Base-by-base conservation (phyloP, 2,329 filamentous ascomycete genomes). In the Sporothrix luriei region DNA sequence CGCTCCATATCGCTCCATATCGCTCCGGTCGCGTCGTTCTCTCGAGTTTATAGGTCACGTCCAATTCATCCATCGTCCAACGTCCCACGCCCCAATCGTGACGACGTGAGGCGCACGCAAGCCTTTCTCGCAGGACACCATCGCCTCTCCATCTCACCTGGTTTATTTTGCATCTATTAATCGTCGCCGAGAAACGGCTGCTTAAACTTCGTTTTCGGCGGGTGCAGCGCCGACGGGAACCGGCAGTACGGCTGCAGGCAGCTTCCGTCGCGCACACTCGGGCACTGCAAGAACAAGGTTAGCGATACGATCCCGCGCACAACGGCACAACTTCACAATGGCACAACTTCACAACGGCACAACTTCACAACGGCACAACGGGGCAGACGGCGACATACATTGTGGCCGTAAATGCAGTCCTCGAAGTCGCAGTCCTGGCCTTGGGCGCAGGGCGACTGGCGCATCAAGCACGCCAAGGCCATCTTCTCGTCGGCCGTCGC, bases 351-450 rank as follows among this genome's bases (percentile, higher is more conserved):
- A n/a, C n/a, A n/a, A n/a, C n/a, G n/a, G n/a, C n/a, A n/a, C n/a
- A n/a, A n/a, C n/a, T n/a, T n/a, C n/a, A n/a, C n/a, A n/a, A n/a
- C n/a, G n/a, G n/a, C n/a, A n/a, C n/a, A n/a, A n/a, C n/a, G n/a
- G n/a, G 51, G 51, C 1, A 5, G 51, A 3, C 19, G n/a, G 21
- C 26, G 3, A 55, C 21, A 40, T 75, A 87, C 85, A 74, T 89
- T 83, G 75, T 89, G 87, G 2, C 87, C 87, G 73, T 89, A 89
- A 70, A 89, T 88, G 75, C 87, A 89, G 72, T 84, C 83, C 1
- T 84, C 81, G 4, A 82, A 78, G 7, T 84, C 82, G 73, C 87
- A 89, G n/a, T 85, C 80, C 75, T 89, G 87, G 0, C 85, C 84
- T 40, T 78, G 82, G 0, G 80, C 80, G 77, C 87, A 89, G 1